Base-by-base conservation (phyloP, 768 basidiomycete species). In the Hysterangium stoloniferum region DNA sequence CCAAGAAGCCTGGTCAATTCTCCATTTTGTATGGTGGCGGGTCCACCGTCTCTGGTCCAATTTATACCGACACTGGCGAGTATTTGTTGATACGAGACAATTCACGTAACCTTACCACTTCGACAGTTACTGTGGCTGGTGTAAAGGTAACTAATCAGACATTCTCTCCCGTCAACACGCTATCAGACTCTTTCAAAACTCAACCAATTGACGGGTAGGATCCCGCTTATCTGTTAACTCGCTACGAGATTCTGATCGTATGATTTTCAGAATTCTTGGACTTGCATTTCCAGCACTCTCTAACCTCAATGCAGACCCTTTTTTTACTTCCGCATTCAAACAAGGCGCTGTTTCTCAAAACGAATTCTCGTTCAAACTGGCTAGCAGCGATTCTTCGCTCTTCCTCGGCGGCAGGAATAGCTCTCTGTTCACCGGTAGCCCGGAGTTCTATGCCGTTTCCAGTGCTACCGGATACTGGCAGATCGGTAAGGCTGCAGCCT, bases 1-100 rank as follows among this genome's bases (percentile, higher is more conserved):
- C 52, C 37, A 54, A 58, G 46, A 53, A 58, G 8, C 36, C 56
- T 13, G 59, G 65, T 12, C 54, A 54, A 8, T 70, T 71, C 62
- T 58, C 61, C 32, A 65, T 74, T 52, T 41, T 52, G 22, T 73
- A 73, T 55, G 71, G 71, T 32, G 71, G 73, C 54, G 71, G 71
- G 2, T 67, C 64, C 4, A 58, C 64, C 3, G 66, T 65, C 29
- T 62, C 61, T 0, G 72, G 72, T 7, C 52, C 60, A 20, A 64
- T 68, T 24, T 72, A 64, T 59, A 63, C 58, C 27, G 72, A 74
- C 53, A 60, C 52, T n/a, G 68, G 73, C 43, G 20, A 20, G 28
- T 33, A 48, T n/a, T 34, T 7, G 12, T 13, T 34, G 2, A 20
- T 9, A 33, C 6, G 36, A 48, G 22, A 11, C n/a, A n/a, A 48